Base-by-base conservation (phyloP, 176 grass and related monocot genomes). In the Avena eriantha region DNA sequence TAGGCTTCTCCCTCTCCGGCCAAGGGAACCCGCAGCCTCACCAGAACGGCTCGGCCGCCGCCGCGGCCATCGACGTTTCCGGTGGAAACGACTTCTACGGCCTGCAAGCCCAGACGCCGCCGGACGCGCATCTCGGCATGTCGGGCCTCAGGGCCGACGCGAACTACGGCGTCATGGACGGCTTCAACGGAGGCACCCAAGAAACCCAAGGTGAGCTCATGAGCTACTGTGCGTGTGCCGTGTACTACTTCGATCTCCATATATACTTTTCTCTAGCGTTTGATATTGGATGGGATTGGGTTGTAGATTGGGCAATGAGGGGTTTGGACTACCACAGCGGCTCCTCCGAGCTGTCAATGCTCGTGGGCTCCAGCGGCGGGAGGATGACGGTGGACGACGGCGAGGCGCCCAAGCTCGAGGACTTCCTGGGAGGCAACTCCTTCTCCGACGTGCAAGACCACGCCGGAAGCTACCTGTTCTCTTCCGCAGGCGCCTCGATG, bases 361-460 rank as follows among this genome's bases (percentile, higher is more conserved):
- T 99, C 8, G 97, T 99, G 21, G 97, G 97, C 21, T 99, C 94
- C 4, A 96, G 97, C 58, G 90, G 69, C 9, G 90, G 85, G 3
- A 93, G 85, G 60, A 88, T 80, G 79, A 76, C 77, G 19, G 56
- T 91, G 17, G 91, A 93, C 60, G 91, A 87, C 46, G 68, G 64
- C 81, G 92, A 96, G 73, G 74, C 74, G 49, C 94, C 97, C 8
- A 99, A 99, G 89, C 94, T 99, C 0, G 97, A 99, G 80, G 97
- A 99, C 60, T 99, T 99, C 83, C 97, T 99, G 10, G 94, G 97
- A 11, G 97, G 94, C 10, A 91, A 93, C 80, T 99, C 97, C 5
- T 99, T 97, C 74, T 82, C 87, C 82, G 85, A 92, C 31, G 90
- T 90, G 68, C 97, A 94, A 24, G 92, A 96, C 26, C 94, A 97